These are phyloP conservation scores for Monosporascus sp. DNA, from an alignment of 2,329 filamentous ascomycete genomes.

Conservation along the genomic window DNA sequence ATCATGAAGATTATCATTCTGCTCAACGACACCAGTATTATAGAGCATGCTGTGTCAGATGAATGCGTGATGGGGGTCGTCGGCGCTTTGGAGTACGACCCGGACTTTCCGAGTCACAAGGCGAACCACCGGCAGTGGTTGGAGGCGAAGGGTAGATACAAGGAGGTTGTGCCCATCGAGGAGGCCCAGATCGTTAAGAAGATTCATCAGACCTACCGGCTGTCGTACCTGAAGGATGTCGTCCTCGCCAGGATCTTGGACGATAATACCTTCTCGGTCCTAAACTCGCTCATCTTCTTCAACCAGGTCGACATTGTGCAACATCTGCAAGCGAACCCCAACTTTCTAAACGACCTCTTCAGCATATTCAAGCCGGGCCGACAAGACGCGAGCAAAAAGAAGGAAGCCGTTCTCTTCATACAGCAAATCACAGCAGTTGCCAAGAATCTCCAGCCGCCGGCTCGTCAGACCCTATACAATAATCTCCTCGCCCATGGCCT, in stretches of 20 bases:
- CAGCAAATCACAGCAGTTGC: slow-evolving; percentile 93
- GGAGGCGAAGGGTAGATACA: slow-evolving; percentile 81
- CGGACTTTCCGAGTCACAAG: slow-evolving; percentile 95
- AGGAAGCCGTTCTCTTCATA: slow-evolving; percentile 92
- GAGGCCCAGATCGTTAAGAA: slow-evolving; percentile 77
- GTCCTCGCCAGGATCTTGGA: slow-evolving; percentile 93
- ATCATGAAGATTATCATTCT: slow-evolving; percentile 97
- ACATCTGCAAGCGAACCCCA: slow-evolving; percentile 77
- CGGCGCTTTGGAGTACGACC: slow-evolving; percentile 94
- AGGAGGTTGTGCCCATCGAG: slow-evolving; percentile 91
- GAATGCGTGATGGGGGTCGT: slow-evolving; percentile 87
- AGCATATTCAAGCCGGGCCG: slow-evolving; percentile 69
- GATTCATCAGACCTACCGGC: slow-evolving; percentile 91
- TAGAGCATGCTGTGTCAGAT: slow-evolving; percentile 89
- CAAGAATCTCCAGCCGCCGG: slow-evolving; percentile 85
- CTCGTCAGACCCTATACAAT: slow-evolving; percentile 75
- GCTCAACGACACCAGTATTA: slow-evolving; percentile 90
- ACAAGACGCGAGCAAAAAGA: slow-evolving; percentile 67
- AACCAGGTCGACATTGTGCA: slow-evolving; percentile 98
- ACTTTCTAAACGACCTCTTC: slow-evolving; percentile 82
- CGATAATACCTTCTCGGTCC: slow-evolving; percentile 93
- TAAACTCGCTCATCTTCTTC: slow-evolving; percentile 98
- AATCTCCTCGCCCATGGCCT: slow-evolving; percentile 88
- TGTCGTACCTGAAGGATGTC: slow-evolving; percentile 98
- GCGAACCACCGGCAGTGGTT: slow-evolving; percentile 95